Conservation (phyloP, 202 grass and related monocot genomes). For the Elaeis oleifera region DNA sequence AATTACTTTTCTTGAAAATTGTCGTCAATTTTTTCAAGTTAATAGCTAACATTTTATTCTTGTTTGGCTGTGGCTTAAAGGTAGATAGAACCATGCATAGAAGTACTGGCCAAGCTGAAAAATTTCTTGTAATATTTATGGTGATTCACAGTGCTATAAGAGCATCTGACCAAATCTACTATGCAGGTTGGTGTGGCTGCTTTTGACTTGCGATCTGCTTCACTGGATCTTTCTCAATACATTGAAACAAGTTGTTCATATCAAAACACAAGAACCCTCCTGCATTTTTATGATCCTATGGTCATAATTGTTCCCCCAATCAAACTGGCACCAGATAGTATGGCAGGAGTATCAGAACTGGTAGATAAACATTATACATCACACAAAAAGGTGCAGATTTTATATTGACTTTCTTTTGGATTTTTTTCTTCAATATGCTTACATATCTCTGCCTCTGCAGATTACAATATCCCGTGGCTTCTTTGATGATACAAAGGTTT, state of each 20-base stretch:
- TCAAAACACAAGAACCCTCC: constrained; percentile 81
- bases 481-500: constrained; percentile 94
- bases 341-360: constrained; percentile 80
- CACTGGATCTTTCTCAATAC: constrained; percentile 86
- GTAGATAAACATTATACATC: constrained; percentile 64
- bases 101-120: no score
- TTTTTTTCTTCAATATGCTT: background rate
- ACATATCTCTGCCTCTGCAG: constrained; percentile 29
- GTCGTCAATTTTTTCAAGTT: no score
- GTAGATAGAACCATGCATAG: no score
- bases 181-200: constrained; percentile 79
- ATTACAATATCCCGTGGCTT: constrained; percentile 69
- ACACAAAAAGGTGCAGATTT: constrained; percentile 62
- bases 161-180: background rate
- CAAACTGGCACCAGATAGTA: constrained; percentile 79
- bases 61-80: no score
- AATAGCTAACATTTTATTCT: no score
- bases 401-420: background rate
- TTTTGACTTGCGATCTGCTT: constrained; percentile 94
- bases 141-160: no score
- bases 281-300: constrained; percentile 95
- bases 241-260: constrained; percentile 92
- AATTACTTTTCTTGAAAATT: no score
- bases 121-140: no score
- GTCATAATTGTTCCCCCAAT: constrained; percentile 73